phyloP scores from a whole-genome alignment of 352 stramenopile genomes.

The Phytopythium boreale region DNA sequence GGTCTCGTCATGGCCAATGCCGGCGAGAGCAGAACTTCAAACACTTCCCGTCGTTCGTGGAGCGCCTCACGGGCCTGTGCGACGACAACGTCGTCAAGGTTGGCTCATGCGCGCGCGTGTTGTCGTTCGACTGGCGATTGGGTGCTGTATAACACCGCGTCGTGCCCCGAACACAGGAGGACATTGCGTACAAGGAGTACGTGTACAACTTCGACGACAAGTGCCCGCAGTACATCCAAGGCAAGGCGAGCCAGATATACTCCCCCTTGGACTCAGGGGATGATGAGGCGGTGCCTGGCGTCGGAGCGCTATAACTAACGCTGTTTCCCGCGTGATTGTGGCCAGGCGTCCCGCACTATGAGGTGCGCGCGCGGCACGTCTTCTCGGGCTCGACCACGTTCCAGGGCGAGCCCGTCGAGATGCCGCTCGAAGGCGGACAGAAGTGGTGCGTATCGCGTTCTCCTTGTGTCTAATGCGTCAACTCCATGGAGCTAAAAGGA shows the following conservation, averaged over 20 bases:
- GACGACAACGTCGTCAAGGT: conserved; percentile 83
- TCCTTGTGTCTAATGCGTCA: neutral
- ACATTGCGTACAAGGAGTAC: conserved; percentile 88
- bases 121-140: neutral
- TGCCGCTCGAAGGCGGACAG: conserved; percentile 69
- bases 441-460: conserved; percentile 52
- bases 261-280: no score
- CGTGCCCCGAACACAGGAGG: conserved; percentile 31
- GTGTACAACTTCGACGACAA: conserved; percentile 89
- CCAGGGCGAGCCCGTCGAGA: conserved; percentile 72
- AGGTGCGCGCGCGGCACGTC: conserved; percentile 77
- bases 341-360: conserved; percentile 74
- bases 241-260: conserved; percentile 9
- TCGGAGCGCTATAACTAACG: neutral
- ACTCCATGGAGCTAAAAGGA: neutral
- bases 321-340: neutral
- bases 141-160: neutral
- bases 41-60: conserved; percentile 77
- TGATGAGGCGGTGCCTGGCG: neutral
- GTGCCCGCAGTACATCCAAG: conserved; percentile 84
- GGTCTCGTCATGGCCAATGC: no score
- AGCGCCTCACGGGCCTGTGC: conserved; percentile 72
- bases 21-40: conserved; percentile 60
- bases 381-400: conserved; percentile 82
- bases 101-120: neutral